Conservation (phyloP, 2,329 filamentous ascomycete genomes). For the Chaetomiaceae sp. region DNA sequence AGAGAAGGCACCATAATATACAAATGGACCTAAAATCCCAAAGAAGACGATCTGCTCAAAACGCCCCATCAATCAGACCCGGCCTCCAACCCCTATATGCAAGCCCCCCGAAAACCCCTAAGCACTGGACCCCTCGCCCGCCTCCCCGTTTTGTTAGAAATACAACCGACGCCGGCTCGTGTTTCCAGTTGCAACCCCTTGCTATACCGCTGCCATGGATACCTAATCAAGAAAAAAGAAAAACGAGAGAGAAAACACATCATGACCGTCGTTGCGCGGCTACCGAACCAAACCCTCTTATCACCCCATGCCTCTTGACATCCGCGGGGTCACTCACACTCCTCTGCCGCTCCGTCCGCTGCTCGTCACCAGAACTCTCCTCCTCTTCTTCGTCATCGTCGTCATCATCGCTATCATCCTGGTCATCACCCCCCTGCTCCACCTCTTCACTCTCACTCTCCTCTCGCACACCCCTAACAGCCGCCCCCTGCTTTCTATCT, state of each 20-base stretch:
- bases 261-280: conserved; percentile 1
- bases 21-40: neutral
- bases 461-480: conserved; percentile 26
- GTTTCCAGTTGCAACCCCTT: neutral
- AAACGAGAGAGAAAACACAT: conserved; percentile 1
- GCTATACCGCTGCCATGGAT: neutral
- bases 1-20: neutral
- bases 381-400: conserved; percentile 15
- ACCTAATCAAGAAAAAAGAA: neutral
- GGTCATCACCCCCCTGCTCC: conserved; percentile 28
- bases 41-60: neutral
- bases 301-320: conserved; percentile 23
- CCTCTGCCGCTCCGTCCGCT: conserved; percentile 53
- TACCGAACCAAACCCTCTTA: conserved; percentile 13
- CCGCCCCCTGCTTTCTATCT: conserved; percentile 24
- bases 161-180: conserved; percentile 10
- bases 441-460: conserved; percentile 12
- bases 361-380: conserved; percentile 46
- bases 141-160: conserved; percentile 6
- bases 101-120: conserved; percentile 13
- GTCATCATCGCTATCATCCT: conserved; percentile 21
- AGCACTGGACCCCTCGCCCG: neutral
- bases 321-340: conserved; percentile 42
- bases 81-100: conserved; percentile 11
- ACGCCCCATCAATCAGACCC: conserved; percentile 8